A percentile compares a stretch with the other conserved stretches of the same genome.
Conservation (phyloP, 345 rosid species). For the Salix udensis region DNA sequence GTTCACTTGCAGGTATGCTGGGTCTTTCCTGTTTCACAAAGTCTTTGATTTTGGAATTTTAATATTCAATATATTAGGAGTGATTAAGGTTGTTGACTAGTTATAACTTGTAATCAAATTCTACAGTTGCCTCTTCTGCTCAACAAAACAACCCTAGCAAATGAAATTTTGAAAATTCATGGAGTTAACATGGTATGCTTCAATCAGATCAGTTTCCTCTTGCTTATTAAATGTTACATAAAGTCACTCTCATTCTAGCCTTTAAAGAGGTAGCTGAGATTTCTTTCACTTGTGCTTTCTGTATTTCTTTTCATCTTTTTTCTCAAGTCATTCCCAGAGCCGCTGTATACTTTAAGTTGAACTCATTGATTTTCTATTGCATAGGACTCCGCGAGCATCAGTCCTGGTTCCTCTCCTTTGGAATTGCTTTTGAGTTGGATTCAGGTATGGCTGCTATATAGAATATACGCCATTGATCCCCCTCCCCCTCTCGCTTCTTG, state of each 20-base stretch:
- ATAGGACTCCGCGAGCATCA: conserved; percentile 36
- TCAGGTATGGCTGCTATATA: conserved; percentile 40
- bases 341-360: not conserved
- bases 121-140: conserved; percentile 79
- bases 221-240: not conserved
- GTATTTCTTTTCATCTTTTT: not conserved
- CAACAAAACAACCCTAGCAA: conserved; percentile 42
- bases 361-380: conserved; percentile 9
- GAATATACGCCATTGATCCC: not conserved
- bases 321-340: not conserved
- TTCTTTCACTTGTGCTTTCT: not conserved
- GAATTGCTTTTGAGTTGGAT: conserved; percentile 78
- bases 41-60: not conserved
- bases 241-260: not conserved
- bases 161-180: conserved; percentile 56
- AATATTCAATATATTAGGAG: not conserved
- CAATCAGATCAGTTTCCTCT: conserved; percentile 10
- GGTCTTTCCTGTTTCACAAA: not conserved
- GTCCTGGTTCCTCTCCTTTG: conserved; percentile 34
- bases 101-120: conserved; percentile 12
- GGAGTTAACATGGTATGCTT: conserved; percentile 51
- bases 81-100: conserved; percentile 1
- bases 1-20: conserved; percentile 72
- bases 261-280: not conserved
- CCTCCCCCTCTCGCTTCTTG: not conserved